phyloP scores from a whole-genome alignment of 305 asterid genomes.

The Fraxinus floribunda region DNA sequence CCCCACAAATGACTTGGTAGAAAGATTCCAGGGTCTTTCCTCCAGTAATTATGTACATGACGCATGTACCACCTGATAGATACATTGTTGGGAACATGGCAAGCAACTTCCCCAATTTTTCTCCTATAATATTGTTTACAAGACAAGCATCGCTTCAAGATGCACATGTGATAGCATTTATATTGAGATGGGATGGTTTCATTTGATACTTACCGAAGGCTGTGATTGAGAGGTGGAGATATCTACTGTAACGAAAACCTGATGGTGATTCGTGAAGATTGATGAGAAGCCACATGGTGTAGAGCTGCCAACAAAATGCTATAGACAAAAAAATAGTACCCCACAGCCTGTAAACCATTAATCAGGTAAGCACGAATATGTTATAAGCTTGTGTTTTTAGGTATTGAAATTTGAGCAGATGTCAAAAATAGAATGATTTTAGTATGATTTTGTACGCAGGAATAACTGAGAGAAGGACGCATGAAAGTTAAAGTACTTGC shows the following conservation, averaged over 20 bases:
- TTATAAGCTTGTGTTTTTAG: not conserved
- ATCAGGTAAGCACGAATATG: not conserved
- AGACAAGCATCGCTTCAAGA: not conserved
- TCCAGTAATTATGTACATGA: slow-evolving; percentile 47
- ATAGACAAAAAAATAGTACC: slow-evolving; percentile 37
- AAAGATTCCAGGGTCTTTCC: slow-evolving; percentile 44
- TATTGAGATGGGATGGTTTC: not conserved
- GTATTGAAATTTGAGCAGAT: not conserved
- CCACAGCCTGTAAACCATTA: slow-evolving; percentile 41
- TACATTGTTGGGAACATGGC: slow-evolving; percentile 64
- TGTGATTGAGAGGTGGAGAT: slow-evolving; percentile 43
- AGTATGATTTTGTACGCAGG: not conserved
- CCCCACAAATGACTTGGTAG: slow-evolving; percentile 29
- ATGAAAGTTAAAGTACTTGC: slow-evolving; percentile 25
- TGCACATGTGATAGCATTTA: not conserved
- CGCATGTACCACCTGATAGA: slow-evolving; percentile 62
- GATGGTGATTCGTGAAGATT: slow-evolving; percentile 52
- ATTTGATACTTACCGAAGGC: slow-evolving; percentile 53
- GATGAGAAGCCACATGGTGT: slow-evolving; percentile 61
- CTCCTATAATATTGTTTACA: slow-evolving; percentile 35
- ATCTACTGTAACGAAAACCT: slow-evolving; percentile 63
- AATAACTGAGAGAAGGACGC: not conserved
- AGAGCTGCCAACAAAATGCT: slow-evolving; percentile 57
- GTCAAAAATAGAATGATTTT: not conserved
- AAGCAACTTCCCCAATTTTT: slow-evolving; percentile 47